Percentiles rank a stretch among this genome's conserved stretches.
Conservation (phyloP, 805 yeast genomes). For the Saccharomycopsis fodiens region DNA sequence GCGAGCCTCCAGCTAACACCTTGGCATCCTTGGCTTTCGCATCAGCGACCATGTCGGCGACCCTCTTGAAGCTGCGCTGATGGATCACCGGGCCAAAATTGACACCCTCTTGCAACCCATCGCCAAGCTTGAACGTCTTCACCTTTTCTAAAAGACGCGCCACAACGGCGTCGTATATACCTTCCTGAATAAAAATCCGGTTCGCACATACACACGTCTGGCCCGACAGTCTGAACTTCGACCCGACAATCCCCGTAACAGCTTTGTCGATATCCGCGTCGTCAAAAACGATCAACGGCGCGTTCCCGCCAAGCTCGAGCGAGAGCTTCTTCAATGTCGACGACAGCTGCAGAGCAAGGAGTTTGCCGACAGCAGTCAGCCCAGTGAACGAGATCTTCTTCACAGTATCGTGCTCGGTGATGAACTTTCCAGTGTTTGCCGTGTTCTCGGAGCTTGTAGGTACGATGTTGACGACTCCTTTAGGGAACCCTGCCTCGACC, state of each 20-base stretch:
- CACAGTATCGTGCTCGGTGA: slow-evolving; percentile 49
- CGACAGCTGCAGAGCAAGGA: slow-evolving; percentile 54
- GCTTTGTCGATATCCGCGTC: slow-evolving; percentile 66
- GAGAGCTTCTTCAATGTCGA: slow-evolving; percentile 62
- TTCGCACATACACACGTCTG: slow-evolving; percentile 82
- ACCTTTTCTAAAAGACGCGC: slow-evolving; percentile 40
- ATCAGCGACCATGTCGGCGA: slow-evolving; percentile 53
- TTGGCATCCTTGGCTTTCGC: slow-evolving; percentile 62
- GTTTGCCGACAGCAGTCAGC: slow-evolving; percentile 64
- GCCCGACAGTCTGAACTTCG: slow-evolving; percentile 70
- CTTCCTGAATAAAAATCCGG: slow-evolving; percentile 57
- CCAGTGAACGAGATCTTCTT: slow-evolving; percentile 74
- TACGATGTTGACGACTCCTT: slow-evolving; percentile 59
- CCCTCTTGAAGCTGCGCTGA: slow-evolving; percentile 53
- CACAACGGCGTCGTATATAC: slow-evolving; percentile 56
- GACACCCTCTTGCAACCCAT: slow-evolving; percentile 48
- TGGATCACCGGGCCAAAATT: slow-evolving; percentile 78
- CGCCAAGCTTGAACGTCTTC: slow-evolving; percentile 45
- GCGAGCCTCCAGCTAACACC: slow-evolving; percentile 53
- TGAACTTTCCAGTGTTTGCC: slow-evolving; percentile 43
- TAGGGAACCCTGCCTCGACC: slow-evolving; percentile 63
- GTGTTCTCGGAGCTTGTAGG: slow-evolving; percentile 35
- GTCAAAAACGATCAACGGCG: slow-evolving; percentile 68
- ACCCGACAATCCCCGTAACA: slow-evolving; percentile 54
- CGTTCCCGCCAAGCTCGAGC: slow-evolving; percentile 75